These are phyloP conservation scores for Inosperma sp. DNA, from an alignment of 768 basidiomycete genomes.

Conservation along the genomic window DNA sequence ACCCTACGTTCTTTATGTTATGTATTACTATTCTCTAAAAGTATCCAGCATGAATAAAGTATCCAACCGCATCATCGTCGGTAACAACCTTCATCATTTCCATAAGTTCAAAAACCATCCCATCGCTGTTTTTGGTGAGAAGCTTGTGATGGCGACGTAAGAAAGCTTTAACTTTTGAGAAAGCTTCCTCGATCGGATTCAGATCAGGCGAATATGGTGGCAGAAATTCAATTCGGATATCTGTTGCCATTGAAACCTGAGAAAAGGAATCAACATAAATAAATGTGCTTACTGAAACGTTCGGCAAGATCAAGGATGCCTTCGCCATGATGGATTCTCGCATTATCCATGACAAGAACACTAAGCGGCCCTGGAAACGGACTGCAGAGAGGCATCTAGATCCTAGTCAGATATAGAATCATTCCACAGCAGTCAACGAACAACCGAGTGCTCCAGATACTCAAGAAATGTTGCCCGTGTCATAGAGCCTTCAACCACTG, in stretches of 20 bases:
- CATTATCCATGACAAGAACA: too few relatives aligned
- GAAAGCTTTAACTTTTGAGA: not conserved
- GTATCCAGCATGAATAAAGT: too few relatives aligned
- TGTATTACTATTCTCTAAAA: too few relatives aligned
- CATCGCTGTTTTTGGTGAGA: not conserved
- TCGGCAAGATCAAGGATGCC: not conserved
- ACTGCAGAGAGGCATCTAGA: constrained; percentile 2
- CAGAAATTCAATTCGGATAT: constrained; percentile 1
- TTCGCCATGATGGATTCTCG: constrained; percentile 3
- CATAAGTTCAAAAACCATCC: not conserved
- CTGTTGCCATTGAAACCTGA: not conserved
- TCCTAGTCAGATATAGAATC: not conserved
- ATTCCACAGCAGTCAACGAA: not conserved
- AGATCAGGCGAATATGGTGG: constrained; percentile 2
- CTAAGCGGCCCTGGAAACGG: not conserved
- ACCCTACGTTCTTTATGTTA: too few relatives aligned
- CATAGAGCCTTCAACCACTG: constrained; percentile 5
- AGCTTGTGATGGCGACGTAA: too few relatives aligned
- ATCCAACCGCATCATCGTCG: not conserved
- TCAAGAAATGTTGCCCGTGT: not conserved
- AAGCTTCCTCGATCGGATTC: not conserved
- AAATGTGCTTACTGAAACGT: not conserved
- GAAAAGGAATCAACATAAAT: not conserved
- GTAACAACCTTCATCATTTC: not conserved
- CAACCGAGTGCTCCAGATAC: not conserved